These are phyloP conservation scores for Cyphellophora attinorum DNA, from an alignment of 2,329 filamentous ascomycete species.

Conservation along the genomic window DNA sequence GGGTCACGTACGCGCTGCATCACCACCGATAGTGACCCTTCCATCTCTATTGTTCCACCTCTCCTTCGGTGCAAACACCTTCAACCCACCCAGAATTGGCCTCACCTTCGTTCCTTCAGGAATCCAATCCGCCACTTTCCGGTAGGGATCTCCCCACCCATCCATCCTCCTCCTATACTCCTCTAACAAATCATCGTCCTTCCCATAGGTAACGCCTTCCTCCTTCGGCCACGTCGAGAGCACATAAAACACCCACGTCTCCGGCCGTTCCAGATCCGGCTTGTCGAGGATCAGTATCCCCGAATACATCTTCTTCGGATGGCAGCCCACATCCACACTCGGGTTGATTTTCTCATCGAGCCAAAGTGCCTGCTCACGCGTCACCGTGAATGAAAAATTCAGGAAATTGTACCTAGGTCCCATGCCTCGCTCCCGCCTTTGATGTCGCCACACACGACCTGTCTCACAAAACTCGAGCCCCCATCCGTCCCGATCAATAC, in stretches of 20 bases:
- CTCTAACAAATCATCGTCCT: slow-evolving; percentile 13
- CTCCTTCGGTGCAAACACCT: slow-evolving; percentile 16
- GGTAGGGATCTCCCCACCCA: slow-evolving; percentile 13
- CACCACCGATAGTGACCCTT: slow-evolving; percentile 43
- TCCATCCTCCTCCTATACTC: slow-evolving; percentile 15
- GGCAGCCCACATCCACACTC: slow-evolving; percentile 15
- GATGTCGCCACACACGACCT: slow-evolving; percentile 12
- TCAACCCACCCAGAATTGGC: slow-evolving; percentile 12
- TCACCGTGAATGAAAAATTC: slow-evolving; percentile 13
- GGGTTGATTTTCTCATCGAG: slow-evolving; percentile 18
- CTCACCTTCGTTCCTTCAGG: slow-evolving; percentile 14
- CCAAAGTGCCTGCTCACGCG: slow-evolving; percentile 13
- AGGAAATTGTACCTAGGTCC: slow-evolving; percentile 10
- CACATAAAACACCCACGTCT: slow-evolving; percentile 16
- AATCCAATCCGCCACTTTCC: slow-evolving; percentile 13
- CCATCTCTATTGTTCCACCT: slow-evolving; percentile 22
- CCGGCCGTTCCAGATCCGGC: slow-evolving; percentile 12
- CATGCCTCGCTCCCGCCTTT: slow-evolving; percentile 6
- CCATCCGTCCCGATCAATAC: slow-evolving; percentile 18
- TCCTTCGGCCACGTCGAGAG: slow-evolving; percentile 12
- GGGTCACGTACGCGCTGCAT: slow-evolving; percentile 54
- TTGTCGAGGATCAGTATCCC: slow-evolving; percentile 16
- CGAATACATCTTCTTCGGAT: slow-evolving; percentile 14
- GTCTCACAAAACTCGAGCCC: slow-evolving; percentile 12
- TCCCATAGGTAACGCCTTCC: slow-evolving; percentile 1